Evolutionary conservation across 2,329 filamentous ascomycete species (phyloP), one percentile per base, ranked within the genome.

Genomic region (Leptographium galeiforme): DNA sequence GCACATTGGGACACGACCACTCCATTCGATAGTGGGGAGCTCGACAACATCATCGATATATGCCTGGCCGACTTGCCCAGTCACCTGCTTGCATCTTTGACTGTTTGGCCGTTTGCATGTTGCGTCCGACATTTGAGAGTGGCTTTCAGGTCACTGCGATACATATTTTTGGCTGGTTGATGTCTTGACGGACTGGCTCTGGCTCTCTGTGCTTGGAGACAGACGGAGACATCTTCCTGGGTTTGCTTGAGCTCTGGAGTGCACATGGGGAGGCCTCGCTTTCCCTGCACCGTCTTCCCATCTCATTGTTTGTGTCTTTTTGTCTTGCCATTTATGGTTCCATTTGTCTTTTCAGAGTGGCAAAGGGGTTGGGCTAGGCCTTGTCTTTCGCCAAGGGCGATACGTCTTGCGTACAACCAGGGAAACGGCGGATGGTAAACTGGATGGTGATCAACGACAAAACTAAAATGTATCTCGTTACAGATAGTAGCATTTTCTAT

Each of bases 321-420:
- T 52, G 33, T 52, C 40, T 51, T 47, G 18, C 19, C 50, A 52
- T 47, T 48, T 52, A 48, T 34, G 50, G 12, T 48, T 45, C 32
- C 19, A 51, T 46, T 33, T 38, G 50, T 45, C 16, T 51, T 40
- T 45, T 45, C 32, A 51, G 41, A 38, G n/a, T 34, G 34, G 8
- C 12, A 13, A 25, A 36, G 34, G 34, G 34, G 34, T 36, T 36
- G 34, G 34, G 34, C 39, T 18, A n/a, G 39, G 14, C 16, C 41
- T 46, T 45, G 38, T 51, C 46, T 51, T 41, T 25, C 18, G 32
- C 39, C 34, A 18, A 45, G 30, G 50, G 43, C 34, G 46, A 18
- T 25, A 32, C 41, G 50, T 52, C 50, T 47, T 52, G 50, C 43
- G 41, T 47, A 52, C 25, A 30, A 43, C 16, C 48, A 50, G 34